phyloP scores from a whole-genome alignment of 176 grass and related monocot genomes.

The Oryza meyeriana region DNA sequence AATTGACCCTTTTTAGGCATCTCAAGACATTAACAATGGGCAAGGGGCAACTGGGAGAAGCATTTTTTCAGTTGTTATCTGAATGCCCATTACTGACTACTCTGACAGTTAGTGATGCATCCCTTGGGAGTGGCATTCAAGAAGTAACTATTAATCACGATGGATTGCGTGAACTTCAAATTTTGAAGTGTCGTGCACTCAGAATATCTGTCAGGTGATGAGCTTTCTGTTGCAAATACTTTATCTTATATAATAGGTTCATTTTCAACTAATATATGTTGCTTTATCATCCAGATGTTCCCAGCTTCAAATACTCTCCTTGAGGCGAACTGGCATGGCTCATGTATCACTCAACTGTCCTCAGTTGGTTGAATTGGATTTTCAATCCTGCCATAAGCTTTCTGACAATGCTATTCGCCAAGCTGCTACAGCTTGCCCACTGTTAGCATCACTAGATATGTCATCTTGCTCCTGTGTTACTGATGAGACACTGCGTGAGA shows the following conservation, averaged over 20 bases:
- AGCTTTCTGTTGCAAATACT: constrained; percentile 18
- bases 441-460: constrained; percentile 69
- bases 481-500: constrained; percentile 91
- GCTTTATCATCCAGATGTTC: constrained; percentile 59
- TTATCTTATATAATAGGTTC: not conserved
- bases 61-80: constrained; percentile 67
- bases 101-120: constrained; percentile 75
- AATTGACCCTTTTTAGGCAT: constrained; percentile 44
- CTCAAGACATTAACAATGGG: constrained; percentile 69
- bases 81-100: constrained; percentile 59
- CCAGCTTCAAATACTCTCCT: constrained; percentile 67
- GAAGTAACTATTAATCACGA: constrained; percentile 89
- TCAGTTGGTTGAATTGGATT: constrained; percentile 75
- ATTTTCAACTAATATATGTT: constrained; percentile 29
- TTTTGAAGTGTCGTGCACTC: constrained; percentile 73
- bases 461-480: constrained; percentile 88
- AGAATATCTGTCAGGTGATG: constrained; percentile 88
- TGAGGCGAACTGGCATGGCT: constrained; percentile 84
- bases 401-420: constrained; percentile 86
- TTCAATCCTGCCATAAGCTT: constrained; percentile 86
- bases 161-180: constrained; percentile 63
- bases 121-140: constrained; percentile 70
- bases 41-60: constrained; percentile 73
- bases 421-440: constrained; percentile 72
- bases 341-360: constrained; percentile 81